Evolutionary conservation across 768 basidiomycete genomes (phyloP).

Genomic region (Auriscalpium microsporum): DNA sequence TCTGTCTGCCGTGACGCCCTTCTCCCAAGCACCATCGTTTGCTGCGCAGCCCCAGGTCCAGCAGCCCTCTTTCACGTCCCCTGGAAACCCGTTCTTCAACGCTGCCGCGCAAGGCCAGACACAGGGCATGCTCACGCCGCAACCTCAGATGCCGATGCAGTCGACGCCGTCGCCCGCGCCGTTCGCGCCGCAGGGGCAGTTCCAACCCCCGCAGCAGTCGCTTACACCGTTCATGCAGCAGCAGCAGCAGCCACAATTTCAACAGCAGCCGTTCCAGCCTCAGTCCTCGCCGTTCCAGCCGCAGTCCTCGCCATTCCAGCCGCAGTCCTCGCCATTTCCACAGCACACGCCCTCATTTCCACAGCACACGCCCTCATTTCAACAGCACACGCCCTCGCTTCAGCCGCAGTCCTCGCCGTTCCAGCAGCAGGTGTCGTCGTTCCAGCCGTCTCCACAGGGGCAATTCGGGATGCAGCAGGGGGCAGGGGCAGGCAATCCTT

Average conservation of each 20-base stretch:
- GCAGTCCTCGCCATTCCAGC: slow-evolving; percentile 3
- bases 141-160: slow-evolving; percentile 15
- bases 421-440: slow-evolving; percentile 2
- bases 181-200: slow-evolving; percentile 9
- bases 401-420: slow-evolving; percentile 5
- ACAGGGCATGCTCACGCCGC: slow-evolving; percentile 23
- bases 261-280: slow-evolving; percentile 18
- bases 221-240: slow-evolving; percentile 13
- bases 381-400: background rate
- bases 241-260: slow-evolving; percentile 12
- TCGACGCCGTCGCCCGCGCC: slow-evolving; percentile 9
- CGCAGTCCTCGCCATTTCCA: background rate
- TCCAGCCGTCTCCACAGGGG: background rate
- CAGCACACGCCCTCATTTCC: background rate
- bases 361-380: slow-evolving; percentile 10
- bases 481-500: slow-evolving; percentile 12
- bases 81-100: slow-evolving; percentile 14
- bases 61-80: slow-evolving; percentile 3
- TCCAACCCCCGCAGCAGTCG: slow-evolving; percentile 23
- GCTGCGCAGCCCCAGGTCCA: slow-evolving; percentile 15
- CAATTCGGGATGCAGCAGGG: background rate
- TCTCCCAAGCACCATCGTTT: slow-evolving; percentile 20
- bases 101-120: slow-evolving; percentile 23
- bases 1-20: slow-evolving; percentile 3
- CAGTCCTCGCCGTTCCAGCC: slow-evolving; percentile 4